Evolutionary conservation across 768 basidiomycete genomes (phyloP).

Genomic region (Amanita thiersii): DNA sequence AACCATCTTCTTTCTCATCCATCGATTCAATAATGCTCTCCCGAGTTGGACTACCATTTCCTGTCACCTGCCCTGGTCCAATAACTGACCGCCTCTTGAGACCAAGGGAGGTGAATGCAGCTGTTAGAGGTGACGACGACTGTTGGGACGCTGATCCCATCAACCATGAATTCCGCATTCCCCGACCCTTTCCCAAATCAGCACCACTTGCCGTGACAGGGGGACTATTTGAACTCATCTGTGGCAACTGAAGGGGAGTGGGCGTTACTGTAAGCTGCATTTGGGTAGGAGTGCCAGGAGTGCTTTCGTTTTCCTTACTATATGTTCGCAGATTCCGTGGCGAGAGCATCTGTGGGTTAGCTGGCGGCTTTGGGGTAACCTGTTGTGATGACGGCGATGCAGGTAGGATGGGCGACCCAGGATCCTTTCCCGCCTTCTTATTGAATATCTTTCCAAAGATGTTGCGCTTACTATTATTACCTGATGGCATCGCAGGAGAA

Average conservation of each 20-base stretch:
- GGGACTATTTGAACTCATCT: not conserved
- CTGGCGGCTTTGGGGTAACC: not conserved
- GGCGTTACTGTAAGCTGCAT: slow-evolving; percentile 5
- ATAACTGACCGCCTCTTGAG: slow-evolving; percentile 1
- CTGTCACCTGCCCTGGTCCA: not conserved
- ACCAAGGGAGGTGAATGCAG: slow-evolving; percentile 3
- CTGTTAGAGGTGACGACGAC: not conserved
- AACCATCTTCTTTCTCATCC: not conserved
- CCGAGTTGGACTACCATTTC: not conserved
- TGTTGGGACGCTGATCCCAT: slow-evolving; percentile 2
- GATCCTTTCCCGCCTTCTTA: slow-evolving; percentile 28
- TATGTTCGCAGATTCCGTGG: slow-evolving; percentile 4
- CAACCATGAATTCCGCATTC: slow-evolving; percentile 2
- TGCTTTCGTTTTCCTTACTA: not conserved
- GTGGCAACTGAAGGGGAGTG: slow-evolving; percentile 1
- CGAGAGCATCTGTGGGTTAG: not conserved
- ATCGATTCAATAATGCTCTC: no score
- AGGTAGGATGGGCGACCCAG: slow-evolving; percentile 21
- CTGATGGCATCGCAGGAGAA: slow-evolving; percentile 2
- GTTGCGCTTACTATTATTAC: slow-evolving; percentile 34
- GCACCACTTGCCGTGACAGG: not conserved
- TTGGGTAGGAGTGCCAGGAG: slow-evolving; percentile 6
- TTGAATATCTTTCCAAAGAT: slow-evolving; percentile 73
- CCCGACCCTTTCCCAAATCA: not conserved
- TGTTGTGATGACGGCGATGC: slow-evolving; percentile 11